A percentile compares a stretch with the other conserved stretches of the same genome.
These are phyloP conservation scores for Suillus discolor DNA, from an alignment of 768 basidiomycete genomes.

Conservation along the genomic window DNA sequence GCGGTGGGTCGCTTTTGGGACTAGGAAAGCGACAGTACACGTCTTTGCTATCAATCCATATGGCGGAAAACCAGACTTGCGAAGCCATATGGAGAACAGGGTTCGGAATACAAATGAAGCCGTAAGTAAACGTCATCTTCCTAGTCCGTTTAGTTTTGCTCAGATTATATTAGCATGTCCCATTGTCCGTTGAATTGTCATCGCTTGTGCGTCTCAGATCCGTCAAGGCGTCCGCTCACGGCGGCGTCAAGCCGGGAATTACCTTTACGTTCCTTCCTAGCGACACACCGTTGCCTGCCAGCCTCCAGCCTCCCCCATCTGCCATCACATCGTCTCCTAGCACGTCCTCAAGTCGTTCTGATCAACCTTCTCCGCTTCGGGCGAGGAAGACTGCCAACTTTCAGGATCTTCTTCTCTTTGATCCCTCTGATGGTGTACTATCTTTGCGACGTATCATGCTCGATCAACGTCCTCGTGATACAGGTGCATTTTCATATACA, in stretches of 20 bases:
- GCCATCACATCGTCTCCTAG: conserved; percentile 28
- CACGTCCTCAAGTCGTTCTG: conserved; percentile 31
- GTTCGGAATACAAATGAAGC: conserved; percentile 55
- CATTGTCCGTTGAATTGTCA: conserved; percentile 52
- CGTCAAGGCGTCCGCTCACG: conserved; percentile 29
- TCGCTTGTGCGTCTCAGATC: conserved; percentile 60
- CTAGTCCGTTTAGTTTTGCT: conserved; percentile 5
- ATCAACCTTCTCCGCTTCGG: conserved; percentile 29
- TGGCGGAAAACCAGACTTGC: conserved; percentile 66
- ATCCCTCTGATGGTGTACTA: conserved; percentile 57
- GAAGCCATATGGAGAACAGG: conserved; percentile 59
- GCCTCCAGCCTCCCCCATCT: conserved; percentile 39
- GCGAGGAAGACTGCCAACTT: conserved; percentile 45
- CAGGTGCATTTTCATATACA: conserved; percentile 21
- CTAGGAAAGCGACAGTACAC: conserved; percentile 64
- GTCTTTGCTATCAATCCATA: conserved; percentile 78
- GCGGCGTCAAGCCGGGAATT: conserved; percentile 41
- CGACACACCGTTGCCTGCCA: conserved; percentile 38
- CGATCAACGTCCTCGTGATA: conserved; percentile 36
- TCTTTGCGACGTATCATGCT: conserved; percentile 56
- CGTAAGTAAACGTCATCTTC: conserved; percentile 32
- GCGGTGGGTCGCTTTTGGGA: conserved; percentile 71
- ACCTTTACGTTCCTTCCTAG: conserved; percentile 56
- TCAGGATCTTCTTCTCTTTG: conserved; percentile 72
- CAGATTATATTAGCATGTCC: conserved; percentile 39